These are phyloP conservation scores for Pythium diclinum DNA, from an alignment of 352 stramenopile species.

Conservation along the genomic window DNA sequence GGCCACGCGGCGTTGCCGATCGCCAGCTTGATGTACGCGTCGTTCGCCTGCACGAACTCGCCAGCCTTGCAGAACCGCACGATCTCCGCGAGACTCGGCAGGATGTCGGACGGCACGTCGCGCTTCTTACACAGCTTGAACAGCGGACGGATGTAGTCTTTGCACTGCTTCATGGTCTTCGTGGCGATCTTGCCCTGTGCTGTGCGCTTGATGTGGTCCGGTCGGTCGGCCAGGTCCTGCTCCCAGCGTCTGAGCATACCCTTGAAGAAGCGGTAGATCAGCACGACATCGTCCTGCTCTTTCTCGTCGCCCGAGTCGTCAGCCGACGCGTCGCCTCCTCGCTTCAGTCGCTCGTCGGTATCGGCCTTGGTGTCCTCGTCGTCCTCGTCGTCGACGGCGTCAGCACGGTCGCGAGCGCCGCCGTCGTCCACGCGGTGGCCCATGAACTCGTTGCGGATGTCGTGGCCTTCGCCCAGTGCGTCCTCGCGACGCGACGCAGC, in stretches of 20 bases:
- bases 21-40: slow-evolving; percentile 97
- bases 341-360: not conserved
- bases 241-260: slow-evolving; percentile 93
- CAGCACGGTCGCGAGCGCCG: slow-evolving; percentile 12
- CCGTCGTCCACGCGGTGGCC: slow-evolving; percentile 36
- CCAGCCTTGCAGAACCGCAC: slow-evolving; percentile 92
- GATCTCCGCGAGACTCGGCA: slow-evolving; percentile 91
- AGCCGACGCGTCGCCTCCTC: slow-evolving; percentile 5
- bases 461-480: slow-evolving; percentile 64
- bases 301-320: slow-evolving; percentile 25
- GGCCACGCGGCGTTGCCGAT: slow-evolving; percentile 98
- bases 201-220: slow-evolving; percentile 88
- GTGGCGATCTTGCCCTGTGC: slow-evolving; percentile 92
- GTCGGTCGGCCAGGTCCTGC: slow-evolving; percentile 80
- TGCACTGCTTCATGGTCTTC: slow-evolving; percentile 98
- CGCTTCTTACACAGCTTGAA: slow-evolving; percentile 96
- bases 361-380: slow-evolving; percentile 14
- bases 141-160: slow-evolving; percentile 97
- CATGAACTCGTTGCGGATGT: slow-evolving; percentile 77
- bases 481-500: slow-evolving; percentile 65
- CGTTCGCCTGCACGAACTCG: slow-evolving; percentile 94
- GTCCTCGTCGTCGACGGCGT: slow-evolving; percentile 46
- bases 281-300: slow-evolving; percentile 34
- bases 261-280: slow-evolving; percentile 94
- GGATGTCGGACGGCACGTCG: slow-evolving; percentile 86